Evolutionary conservation across 1,139 yeast species (phyloP), one percentile per base, ranked within the genome.

Genomic region (Sugiyamaella castrensis): DNA sequence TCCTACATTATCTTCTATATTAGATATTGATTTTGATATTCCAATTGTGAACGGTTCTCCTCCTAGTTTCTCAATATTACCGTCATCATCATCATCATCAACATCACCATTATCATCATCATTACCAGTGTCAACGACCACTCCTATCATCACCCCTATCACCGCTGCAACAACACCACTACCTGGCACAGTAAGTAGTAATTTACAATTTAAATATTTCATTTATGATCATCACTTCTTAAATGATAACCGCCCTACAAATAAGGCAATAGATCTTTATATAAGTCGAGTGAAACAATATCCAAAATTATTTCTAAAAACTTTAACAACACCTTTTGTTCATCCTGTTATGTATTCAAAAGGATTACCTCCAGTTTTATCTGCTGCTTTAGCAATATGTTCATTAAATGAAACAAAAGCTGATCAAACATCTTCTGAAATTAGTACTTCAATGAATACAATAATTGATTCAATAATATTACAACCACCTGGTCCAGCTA

Each of bases 341-440:
- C 57, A 54, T 30, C 50, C 46, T 5, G 11, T 13, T n/a, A 33
- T 48, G 26, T 54, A 54, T 40, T 28, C 43, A 4, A 45, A 33
- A 13, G 52, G 50, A 1, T 37, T 41, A 13, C 57, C 57, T 6
- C 48, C 40, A 10, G 40, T 47, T 1, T 31, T 54, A 34, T 36
- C 46, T n/a, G 28, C 47, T 1, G 56, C 56, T 10, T 32, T 49
- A 27, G 27, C 54, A 8, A 43, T 52, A 4, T 52, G 55, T 30
- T 27, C 55, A 7, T 37, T 54, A 19, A 15, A 41, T 38, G 40
- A 33, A n/a, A 42, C 15, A n/a, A 13, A 32, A 4, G 2, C 32
- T 2, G 40, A 35, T 12, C 12, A 11, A 4, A 32, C n/a, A 13
- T 29, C 13, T n/a, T 15, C 34, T 1, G 16, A 6, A 12, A 10